A percentile compares a stretch with the other conserved stretches of the same genome.
Conservation (phyloP, 139 green algal genomes). For the Tetradesmus obliquus region DNA sequence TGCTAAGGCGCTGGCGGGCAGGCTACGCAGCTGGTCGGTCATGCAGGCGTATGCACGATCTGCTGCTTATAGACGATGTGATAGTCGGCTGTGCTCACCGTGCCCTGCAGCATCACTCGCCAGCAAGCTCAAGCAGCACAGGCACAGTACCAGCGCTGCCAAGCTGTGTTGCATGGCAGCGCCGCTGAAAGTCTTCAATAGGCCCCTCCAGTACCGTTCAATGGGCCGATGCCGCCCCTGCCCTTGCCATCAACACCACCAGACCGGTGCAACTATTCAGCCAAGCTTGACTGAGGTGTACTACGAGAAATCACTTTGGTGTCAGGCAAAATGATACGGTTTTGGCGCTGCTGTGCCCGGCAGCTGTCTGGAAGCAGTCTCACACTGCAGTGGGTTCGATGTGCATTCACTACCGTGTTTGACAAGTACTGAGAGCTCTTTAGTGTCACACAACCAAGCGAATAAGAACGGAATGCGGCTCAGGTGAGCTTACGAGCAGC, state of each 20-base stretch:
- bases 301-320: neutral
- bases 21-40: neutral
- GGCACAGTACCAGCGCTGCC: neutral
- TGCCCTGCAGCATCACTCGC: neutral
- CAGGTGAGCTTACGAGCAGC: neutral
- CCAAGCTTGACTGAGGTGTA: neutral
- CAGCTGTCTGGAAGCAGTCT: neutral
- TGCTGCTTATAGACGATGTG: neutral
- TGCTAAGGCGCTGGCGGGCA: neutral
- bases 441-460: neutral
- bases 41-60: neutral
- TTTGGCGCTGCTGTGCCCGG: neutral
- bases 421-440: neutral
- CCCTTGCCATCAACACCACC: neutral
- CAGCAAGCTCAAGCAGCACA: neutral
- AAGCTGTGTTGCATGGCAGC: neutral
- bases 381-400: neutral
- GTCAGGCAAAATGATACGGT: neutral
- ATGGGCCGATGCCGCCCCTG: neutral
- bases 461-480: too few species aligned
- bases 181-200: neutral
- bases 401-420: neutral
- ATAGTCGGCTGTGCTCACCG: neutral
- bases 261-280: neutral
- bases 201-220: neutral